Base-by-base conservation (phyloP, 2,329 filamentous ascomycete genomes). In the Colletotrichum plurivorum region DNA sequence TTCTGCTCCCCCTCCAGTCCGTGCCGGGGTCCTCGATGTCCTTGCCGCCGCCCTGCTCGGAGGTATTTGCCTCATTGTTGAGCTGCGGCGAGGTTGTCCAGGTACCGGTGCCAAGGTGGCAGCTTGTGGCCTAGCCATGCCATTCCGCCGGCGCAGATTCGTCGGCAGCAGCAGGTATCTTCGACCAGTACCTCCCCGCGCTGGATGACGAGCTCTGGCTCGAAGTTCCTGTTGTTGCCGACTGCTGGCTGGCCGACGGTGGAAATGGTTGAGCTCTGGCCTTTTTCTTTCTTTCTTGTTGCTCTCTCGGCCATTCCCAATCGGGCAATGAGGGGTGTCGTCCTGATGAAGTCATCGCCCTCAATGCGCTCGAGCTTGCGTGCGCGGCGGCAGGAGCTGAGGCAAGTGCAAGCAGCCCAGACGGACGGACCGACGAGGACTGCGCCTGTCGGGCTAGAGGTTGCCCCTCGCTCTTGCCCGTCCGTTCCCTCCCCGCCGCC, bases 321-420 rank as follows among this genome's bases (percentile, higher is more conserved):
- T 63, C n/a, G 52, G 63, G 54, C 43, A 45, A 15, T 12, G 31
- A 51, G 15, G 54, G 46, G 53, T n/a, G 43, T 9, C 25, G 25
- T 46, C 39, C 27, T 31, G 43, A 67, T 69, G 63, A 67, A 69
- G 67, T 67, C 67, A 67, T 67, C 56, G 43, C 56, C 13, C 45
- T 55, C 59, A 60, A 60, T 55, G 43, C 58, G 31, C 46, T 25
- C 13, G 20, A 22, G 13, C 36, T 52, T 66, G 45, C 41, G 13
- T 43, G 41, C 13, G 41, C 41, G 41, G 39, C 39, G 39, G 41
- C 41, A 43, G 41, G 13, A 43, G 41, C 16, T 43, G 41, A 43
- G 41, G 13, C 16, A n/a, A 43, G 41, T 15, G 52, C 52, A 36
- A 36, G 52, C 31, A 25, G 52, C 41, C 27, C 36, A 39, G 36